Evolutionary conservation across 148 eudicot genomes (phyloP), one percentile per base, ranked within the genome.

Genomic region (Arctostaphylos glauca): DNA sequence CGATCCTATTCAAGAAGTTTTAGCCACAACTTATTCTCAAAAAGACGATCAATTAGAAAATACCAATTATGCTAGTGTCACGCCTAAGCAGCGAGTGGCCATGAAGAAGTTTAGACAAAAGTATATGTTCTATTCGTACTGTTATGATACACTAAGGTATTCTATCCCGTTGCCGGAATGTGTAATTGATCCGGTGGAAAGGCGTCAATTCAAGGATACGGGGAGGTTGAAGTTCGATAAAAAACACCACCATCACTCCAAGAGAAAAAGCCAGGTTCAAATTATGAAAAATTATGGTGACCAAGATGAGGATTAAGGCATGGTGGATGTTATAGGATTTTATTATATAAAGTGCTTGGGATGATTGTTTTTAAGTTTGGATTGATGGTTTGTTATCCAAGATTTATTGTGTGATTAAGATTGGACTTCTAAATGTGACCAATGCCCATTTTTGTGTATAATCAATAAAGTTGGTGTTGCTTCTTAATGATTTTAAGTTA

Each of bases 121-220:
- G 15, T 81, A 81, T 54, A 88, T 89, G 88, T 87, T 89, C 58
- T 90, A 90, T 41, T 90, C 93, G 6, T 90, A 90, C 54, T 90
- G 93, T 41, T 86, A 89, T 18, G 93, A 90, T 47, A 78, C 81
- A 15, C 9, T 86, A 7, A 81, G 93, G 59, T 90, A 90, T 68
- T 74, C 87, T 1, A 49, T 77, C 1, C 84, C 91, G 1, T 86
- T 84, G 54, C 88, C 93, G 3, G 93, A 90, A 50, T 90, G 93
- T 81, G 91, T 84, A 7, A 84, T 89, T 52, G 91, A 90, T 79
- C 88, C 86, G 5, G 41, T 67, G 46, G 48, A 68, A 58, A 88
- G 86, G 58, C 64, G 12, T 21, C 70, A 31, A 12, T 90, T 90
- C 73, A 90, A 86, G 81, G 86, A 84, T 19, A 87, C 92, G 0